Evolutionary conservation across 345 rosid species (phyloP), one percentile per base, ranked within the genome.

Genomic region (Viola odorata): DNA sequence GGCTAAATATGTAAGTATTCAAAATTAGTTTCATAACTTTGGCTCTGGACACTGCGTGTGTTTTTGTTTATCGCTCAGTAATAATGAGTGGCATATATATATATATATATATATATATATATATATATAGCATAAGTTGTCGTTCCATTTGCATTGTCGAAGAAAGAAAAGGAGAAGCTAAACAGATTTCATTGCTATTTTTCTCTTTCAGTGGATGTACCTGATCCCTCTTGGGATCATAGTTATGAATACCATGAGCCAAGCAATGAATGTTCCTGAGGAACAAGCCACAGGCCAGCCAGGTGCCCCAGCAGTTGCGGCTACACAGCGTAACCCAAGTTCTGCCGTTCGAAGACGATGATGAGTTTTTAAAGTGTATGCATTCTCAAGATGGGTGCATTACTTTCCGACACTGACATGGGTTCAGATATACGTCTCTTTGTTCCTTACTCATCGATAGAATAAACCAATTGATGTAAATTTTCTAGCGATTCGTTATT

Each of bases 181-280:
- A 6, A 42, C 1, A 42, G 3, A 6, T 11, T 42, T 7, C 7
- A 11, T 47, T 47, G 12, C 17, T 45, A 13, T 36, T 15, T 6
- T 13, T 12, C 32, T 73, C 44, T 58, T 53, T 55, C 87, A 89
- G 98, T 92, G 98, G 97, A 92, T 92, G 96, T 90, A 92, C 66
- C 60, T 80, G 81, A 87, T 89, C 55, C 98, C 98, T 5, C 82
- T 92, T 53, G 98, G 95, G 62, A 86, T 92, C 62, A 76, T 89
- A n/a, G 87, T 79, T 64, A 87, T 84, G 95, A 92, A 92, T 68
- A 97, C 87, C 9, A 16, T 89, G 48, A 92, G 97, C n/a, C 98
- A 92, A 83, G 96, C 91, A 41, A 75, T 87, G 90, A 87, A 89
- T 64, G 60, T 85, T 82, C 86, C 96, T 0, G 98, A 87, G 73